Conservation (phyloP, 1,284 basidiomycete genomes). For the Marasmius fiardii region DNA sequence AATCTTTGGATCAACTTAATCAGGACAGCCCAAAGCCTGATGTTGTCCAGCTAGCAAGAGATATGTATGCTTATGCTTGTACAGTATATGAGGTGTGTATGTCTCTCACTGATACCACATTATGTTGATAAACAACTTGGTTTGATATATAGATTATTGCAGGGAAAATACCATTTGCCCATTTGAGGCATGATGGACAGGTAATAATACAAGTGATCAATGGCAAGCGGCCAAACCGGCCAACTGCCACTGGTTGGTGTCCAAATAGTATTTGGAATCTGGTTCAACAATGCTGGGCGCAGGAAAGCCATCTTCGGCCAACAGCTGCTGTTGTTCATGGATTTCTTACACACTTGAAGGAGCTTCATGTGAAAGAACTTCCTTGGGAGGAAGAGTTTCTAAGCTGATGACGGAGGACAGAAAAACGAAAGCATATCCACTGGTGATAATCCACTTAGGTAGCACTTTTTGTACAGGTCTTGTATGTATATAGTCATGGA, state of each 20-base stretch:
- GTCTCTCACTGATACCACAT: too few species aligned
- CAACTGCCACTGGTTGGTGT: background rate
- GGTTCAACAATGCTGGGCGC: background rate
- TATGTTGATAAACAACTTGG: background rate
- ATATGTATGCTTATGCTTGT: background rate
- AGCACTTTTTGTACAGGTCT: too few species aligned
- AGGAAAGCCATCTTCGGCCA: background rate
- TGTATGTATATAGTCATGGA: too few species aligned
- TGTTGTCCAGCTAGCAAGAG: background rate
- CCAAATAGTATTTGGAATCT: background rate
- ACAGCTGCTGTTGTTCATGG: background rate
- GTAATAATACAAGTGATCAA: background rate
- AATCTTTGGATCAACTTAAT: too few species aligned
- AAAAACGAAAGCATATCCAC: too few species aligned
- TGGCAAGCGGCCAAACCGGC: background rate
- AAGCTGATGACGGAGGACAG: too few species aligned
- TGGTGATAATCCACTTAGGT: too few species aligned
- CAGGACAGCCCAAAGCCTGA: background rate
- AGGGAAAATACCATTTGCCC: background rate
- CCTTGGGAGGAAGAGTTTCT: too few species aligned
- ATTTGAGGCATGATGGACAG: background rate
- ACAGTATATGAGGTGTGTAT: background rate
- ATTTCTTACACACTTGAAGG: background rate
- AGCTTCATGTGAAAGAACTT: too few species aligned
- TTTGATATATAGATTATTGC: too few species aligned